A percentile compares a stretch with the other conserved stretches of the same genome.
phyloP scores from a whole-genome alignment of 129 eudicot species.

The Cynara cardunculus region DNA sequence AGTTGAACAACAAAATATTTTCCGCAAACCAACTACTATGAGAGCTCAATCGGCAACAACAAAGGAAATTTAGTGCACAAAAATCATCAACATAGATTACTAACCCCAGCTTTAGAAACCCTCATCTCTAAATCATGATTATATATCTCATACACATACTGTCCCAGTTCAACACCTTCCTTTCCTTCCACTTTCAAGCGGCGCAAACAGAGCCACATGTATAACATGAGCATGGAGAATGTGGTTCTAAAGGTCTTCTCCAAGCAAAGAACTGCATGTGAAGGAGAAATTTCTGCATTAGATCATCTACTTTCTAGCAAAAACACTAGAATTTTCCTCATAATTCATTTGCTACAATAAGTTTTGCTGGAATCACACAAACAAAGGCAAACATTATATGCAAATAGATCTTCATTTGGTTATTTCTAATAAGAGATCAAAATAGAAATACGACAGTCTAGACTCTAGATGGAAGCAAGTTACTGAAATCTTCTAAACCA shows the following conservation, averaged over 20 bases:
- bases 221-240: conserved; percentile 82
- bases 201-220: conserved; percentile 96
- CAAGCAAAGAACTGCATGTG: conserved; percentile 78
- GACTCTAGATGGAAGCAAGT: too few relatives aligned
- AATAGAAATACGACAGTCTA: too few relatives aligned
- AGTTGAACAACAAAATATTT: neutral
- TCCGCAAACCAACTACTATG: neutral
- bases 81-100: conserved; percentile 28
- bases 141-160: conserved; percentile 78
- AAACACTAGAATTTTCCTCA: neutral
- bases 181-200: conserved; percentile 81
- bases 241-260: conserved; percentile 94
- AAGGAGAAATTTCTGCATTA: conserved; percentile 11
- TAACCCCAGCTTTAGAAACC: conserved; percentile 92
- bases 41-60: neutral
- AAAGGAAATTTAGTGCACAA: neutral
- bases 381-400: neutral
- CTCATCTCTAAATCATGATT: conserved; percentile 91
- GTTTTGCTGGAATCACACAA: too few relatives aligned
- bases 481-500: neutral
- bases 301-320: too few relatives aligned
- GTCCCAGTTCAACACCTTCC: conserved; percentile 92
- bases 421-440: too few relatives aligned
- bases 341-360: neutral
- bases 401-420: neutral